A percentile compares a stretch with the other conserved stretches of the same genome.
Evolutionary conservation across 2,329 filamentous ascomycete genomes (phyloP).

Genomic region (Claviceps sp.): DNA sequence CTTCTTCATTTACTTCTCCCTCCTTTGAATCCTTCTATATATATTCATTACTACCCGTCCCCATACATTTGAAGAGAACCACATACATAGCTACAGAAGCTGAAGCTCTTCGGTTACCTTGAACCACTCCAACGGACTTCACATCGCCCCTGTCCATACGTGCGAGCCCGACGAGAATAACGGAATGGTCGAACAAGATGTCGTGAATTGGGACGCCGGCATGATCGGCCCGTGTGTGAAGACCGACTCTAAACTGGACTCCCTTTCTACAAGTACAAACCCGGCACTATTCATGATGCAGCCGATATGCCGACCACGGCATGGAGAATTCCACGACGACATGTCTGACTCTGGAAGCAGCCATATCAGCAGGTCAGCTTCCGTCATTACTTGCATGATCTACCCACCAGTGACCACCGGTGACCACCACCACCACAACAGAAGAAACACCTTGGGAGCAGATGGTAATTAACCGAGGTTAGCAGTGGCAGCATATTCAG

Average conservation of each 20-base stretch:
- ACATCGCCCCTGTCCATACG: neutral
- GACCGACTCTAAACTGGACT: neutral
- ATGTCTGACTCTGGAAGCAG: conserved; percentile 8
- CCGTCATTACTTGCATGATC: neutral
- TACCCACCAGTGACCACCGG: too few relatives aligned
- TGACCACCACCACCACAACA: too few relatives aligned
- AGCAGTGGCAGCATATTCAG: conserved; percentile 5
- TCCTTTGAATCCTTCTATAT: too few relatives aligned
- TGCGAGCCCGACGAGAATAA: neutral
- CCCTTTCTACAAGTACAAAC: neutral
- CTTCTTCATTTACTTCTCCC: too few relatives aligned
- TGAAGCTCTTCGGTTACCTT: conserved; percentile 14
- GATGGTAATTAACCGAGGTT: neutral
- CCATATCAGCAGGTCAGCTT: conserved; percentile 6
- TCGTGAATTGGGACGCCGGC: conserved; percentile 18
- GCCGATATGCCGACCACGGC: neutral
- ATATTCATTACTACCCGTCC: too few relatives aligned
- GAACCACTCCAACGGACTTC: neutral
- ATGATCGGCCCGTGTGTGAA: conserved; percentile 9
- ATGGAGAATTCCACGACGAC: conserved; percentile 5
- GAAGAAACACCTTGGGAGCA: too few relatives aligned
- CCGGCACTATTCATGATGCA: conserved; percentile 1
- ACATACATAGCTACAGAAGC: conserved; percentile 19
- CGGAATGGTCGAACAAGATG: conserved; percentile 8
- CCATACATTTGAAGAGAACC: neutral